Percentiles rank a stretch among this genome's conserved stretches.
phyloP scores from a whole-genome alignment of 2,329 filamentous ascomycete genomes.

The Botrytis medusae region DNA sequence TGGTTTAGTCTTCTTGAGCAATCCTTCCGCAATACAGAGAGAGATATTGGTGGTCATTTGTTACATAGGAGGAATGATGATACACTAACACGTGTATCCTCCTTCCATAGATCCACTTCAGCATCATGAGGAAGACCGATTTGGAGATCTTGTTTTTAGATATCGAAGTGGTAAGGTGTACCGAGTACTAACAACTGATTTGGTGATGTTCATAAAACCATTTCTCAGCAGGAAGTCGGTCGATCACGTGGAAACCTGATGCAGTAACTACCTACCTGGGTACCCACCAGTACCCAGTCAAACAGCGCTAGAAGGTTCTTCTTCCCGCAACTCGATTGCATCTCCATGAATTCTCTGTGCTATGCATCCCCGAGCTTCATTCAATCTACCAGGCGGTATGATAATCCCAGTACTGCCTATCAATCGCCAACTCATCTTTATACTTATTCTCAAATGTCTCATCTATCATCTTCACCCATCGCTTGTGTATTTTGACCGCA shows the following conservation, averaged over 20 bases:
- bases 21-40: neutral
- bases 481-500: neutral
- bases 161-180: neutral
- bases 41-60: neutral
- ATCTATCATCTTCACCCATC: constrained; percentile 1
- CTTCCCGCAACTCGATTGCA: neutral
- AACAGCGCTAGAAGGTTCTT: neutral
- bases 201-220: neutral
- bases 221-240: neutral
- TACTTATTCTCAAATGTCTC: neutral
- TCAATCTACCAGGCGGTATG: neutral
- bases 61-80: neutral
- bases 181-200: neutral
- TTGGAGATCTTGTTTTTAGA: neutral
- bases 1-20: neutral
- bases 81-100: neutral
- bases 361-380: neutral
- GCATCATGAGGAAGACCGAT: neutral
- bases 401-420: neutral
- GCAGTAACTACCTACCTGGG: neutral
- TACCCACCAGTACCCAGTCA: neutral
- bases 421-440: neutral
- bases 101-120: neutral
- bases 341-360: neutral
- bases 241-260: neutral